A percentile compares a stretch with the other conserved stretches of the same genome.
Conservation (phyloP, 306 rosid species). For the Cucumis melo region DNA sequence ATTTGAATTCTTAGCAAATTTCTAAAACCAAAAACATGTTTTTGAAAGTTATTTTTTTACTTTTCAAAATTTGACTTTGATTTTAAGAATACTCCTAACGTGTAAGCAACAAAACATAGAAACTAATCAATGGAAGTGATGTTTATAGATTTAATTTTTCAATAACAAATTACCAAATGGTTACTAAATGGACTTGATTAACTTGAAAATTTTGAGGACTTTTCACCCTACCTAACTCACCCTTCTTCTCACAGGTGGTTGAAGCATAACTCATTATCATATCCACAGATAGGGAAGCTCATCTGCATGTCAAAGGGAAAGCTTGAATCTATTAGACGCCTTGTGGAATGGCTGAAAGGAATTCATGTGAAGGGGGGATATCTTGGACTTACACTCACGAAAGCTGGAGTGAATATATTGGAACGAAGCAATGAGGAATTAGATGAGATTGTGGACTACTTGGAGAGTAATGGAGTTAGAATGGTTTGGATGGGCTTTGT, state of each 20-base stretch:
- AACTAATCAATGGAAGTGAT: too few relatives aligned
- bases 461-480: constrained; percentile 65
- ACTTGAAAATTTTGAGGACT: background rate
- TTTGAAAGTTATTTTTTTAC: too few relatives aligned
- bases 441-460: constrained; percentile 57
- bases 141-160: too few relatives aligned
- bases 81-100: too few relatives aligned
- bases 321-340: constrained; percentile 39
- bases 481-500: constrained; percentile 83
- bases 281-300: constrained; percentile 80
- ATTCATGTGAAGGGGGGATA: constrained; percentile 56
- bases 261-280: constrained; percentile 74
- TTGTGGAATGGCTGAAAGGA: constrained; percentile 59
- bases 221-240: background rate
- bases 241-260: constrained; percentile 53
- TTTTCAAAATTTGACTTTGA: too few relatives aligned
- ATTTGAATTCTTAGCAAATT: too few relatives aligned
- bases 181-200: background rate
- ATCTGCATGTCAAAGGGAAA: constrained; percentile 68
- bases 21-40: too few relatives aligned
- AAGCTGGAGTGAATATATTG: constrained; percentile 47
- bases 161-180: too few relatives aligned
- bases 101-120: too few relatives aligned
- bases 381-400: constrained; percentile 49
- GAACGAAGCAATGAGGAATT: constrained; percentile 38